A percentile compares a stretch with the other conserved stretches of the same genome.
phyloP scores from a whole-genome alignment of 140 eudicot genomes.

The Stevia rebaudiana region DNA sequence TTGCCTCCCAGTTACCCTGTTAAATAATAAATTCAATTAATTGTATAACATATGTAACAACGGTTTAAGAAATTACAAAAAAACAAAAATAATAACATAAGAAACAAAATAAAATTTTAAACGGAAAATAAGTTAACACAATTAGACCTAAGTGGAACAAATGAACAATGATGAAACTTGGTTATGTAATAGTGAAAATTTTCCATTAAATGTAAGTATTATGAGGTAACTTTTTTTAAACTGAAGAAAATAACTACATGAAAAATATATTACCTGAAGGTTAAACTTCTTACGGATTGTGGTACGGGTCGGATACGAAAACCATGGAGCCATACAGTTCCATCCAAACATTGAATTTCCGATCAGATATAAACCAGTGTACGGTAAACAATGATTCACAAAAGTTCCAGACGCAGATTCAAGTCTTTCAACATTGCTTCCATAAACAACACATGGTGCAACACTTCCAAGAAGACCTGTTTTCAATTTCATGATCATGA shows the following conservation, averaged over 20 bases:
- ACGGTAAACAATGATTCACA: slow-evolving; percentile 80
- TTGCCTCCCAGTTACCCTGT: slow-evolving; percentile 90
- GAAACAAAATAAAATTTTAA: neutral
- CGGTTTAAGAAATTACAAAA: neutral
- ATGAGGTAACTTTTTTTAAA: neutral
- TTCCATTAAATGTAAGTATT: neutral
- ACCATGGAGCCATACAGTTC: slow-evolving; percentile 87
- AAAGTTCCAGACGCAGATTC: slow-evolving; percentile 78
- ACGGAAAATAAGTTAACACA: neutral
- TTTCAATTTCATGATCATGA: slow-evolving; percentile 1
- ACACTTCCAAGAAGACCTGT: slow-evolving; percentile 86
- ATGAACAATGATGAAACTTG: neutral
- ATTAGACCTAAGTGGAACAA: neutral
- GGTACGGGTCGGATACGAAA: slow-evolving; percentile 77
- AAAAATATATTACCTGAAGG: slow-evolving; percentile 55
- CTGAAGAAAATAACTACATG: neutral
- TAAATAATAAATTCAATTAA: neutral
- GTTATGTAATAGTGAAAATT: no score
- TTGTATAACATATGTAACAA: neutral
- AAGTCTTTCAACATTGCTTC: slow-evolving; percentile 82
- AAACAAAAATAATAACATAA: neutral
- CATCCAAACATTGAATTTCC: slow-evolving; percentile 67
- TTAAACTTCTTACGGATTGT: slow-evolving; percentile 82
- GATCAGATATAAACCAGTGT: slow-evolving; percentile 65
- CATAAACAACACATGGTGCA: slow-evolving; percentile 94